These are phyloP conservation scores for Postia placenta DNA, from an alignment of 768 basidiomycete species.

Conservation along the genomic window DNA sequence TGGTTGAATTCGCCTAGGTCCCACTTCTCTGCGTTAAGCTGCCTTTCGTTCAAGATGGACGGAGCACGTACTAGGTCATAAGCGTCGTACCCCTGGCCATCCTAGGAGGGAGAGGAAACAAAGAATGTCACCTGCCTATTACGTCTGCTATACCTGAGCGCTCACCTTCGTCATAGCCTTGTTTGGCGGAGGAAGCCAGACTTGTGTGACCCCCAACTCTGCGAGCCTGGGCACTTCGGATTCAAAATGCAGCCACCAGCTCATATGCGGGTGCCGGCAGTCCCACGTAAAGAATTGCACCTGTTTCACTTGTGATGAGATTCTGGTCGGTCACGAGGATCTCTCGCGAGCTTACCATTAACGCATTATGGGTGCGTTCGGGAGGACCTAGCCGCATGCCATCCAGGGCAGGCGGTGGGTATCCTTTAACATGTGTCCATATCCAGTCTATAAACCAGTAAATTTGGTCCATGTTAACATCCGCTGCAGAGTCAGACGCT, in stretches of 20 bases:
- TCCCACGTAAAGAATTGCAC: conserved; percentile 89
- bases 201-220: conserved; percentile 68
- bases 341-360: conserved; percentile 50
- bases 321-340: background rate
- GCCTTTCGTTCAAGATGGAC: background rate
- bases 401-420: conserved; percentile 37
- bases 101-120: conserved; percentile 29
- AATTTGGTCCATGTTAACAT: conserved; percentile 1
- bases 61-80: conserved; percentile 65
- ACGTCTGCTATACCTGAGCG: too few relatives aligned
- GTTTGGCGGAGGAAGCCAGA: conserved; percentile 81
- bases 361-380: conserved; percentile 42
- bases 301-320: conserved; percentile 26
- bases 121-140: background rate
- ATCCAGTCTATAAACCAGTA: conserved; percentile 6
- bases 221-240: conserved; percentile 55
- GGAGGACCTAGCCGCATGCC: conserved; percentile 59
- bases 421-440: conserved; percentile 1
- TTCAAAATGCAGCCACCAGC: conserved; percentile 81
- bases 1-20: conserved; percentile 83
- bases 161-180: conserved; percentile 65
- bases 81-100: conserved; percentile 77
- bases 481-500: too few relatives aligned
- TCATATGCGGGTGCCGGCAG: conserved; percentile 43
- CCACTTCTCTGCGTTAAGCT: conserved; percentile 45